Base-by-base conservation (phyloP, 73 alveolate species). In the Diophrys sp. region DNA sequence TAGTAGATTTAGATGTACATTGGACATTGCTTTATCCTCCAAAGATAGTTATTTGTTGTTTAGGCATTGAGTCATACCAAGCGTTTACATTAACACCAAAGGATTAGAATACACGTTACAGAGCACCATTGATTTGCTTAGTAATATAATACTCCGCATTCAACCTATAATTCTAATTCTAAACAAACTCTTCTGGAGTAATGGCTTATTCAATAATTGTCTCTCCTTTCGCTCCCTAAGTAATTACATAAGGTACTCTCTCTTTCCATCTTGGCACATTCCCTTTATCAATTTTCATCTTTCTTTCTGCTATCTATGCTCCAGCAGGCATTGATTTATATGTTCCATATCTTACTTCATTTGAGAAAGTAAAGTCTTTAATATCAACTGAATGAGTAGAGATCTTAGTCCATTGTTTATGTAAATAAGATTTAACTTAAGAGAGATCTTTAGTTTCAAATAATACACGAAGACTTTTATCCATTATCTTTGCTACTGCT, bases 171-270 rank as follows among this genome's bases (percentile, higher is more conserved):
- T 70, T 81, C 31, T 62, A 84, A 77, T 84, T 78, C 62, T 73
- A 88, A 30, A 94, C 76, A 74, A 94, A 96, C 62, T 96, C 99
- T 73, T 85, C 96, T 14, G 97, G 96, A 54, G 92, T 78, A 33
- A 96, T 87, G 1, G 90, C 99, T 26, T 93, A 86, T 78, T 94
- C 95, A 81, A 91, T 90, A 18, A 96, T 70, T 62, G 53, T 87
- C 76, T 87, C 91, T 27, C 94, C 94, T 31, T 92, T 18, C n/a
- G 18, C 62, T 44, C 62, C 62, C 18, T 44, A 44, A 44, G n/a
- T 92, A 23, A 96, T 90, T n/a, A 96, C 88, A 91, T 88, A 96
- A 33, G 97, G 98, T 0, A 96, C 94, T 78, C 98, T 85, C 79
- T 96, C 98, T 31, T 93, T 89, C 77, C 84, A 88, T 69, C 88